A percentile compares a stretch with the other conserved stretches of the same genome.
phyloP scores from a whole-genome alignment of 306 rosid species.

The Datisca glomerata region DNA sequence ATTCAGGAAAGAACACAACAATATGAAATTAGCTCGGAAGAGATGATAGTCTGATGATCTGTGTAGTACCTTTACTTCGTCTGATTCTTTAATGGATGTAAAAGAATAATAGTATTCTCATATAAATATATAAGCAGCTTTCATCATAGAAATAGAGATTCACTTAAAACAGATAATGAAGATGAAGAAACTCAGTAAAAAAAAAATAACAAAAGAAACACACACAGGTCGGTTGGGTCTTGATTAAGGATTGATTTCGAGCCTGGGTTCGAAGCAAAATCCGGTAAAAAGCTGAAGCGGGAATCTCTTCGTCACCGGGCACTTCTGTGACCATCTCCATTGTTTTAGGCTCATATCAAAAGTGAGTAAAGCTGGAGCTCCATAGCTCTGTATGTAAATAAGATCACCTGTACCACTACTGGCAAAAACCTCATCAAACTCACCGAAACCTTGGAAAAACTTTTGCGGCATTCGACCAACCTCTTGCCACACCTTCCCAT shows the following conservation, averaged over 20 bases:
- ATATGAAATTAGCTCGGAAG: too few species aligned
- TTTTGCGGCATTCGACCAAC: constrained; percentile 79
- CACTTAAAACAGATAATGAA: too few species aligned
- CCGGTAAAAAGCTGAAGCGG: constrained; percentile 93
- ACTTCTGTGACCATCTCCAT: constrained; percentile 96
- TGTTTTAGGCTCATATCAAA: constrained; percentile 53
- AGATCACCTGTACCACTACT: constrained; percentile 80
- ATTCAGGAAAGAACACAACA: too few species aligned
- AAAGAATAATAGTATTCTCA: constrained; percentile 39
- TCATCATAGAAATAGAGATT: too few species aligned
- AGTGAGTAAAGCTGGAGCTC: constrained; percentile 76
- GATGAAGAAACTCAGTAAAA: too few species aligned
- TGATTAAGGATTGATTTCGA: constrained; percentile 70
- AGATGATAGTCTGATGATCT: too few species aligned
- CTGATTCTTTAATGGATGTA: constrained; percentile 23
- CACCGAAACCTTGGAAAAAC: constrained; percentile 94
- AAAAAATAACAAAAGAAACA: constrained; percentile 7
- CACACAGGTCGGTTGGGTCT: too few species aligned
- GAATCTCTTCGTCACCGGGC: constrained; percentile 77
- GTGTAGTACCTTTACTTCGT: not conserved
- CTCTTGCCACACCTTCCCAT: constrained; percentile 69
- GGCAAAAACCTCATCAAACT: constrained; percentile 87
- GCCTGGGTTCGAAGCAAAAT: constrained; percentile 93
- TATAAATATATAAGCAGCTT: constrained; percentile 37
- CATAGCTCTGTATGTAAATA: constrained; percentile 85